Percentiles rank a stretch among this genome's conserved stretches.
Conservation (phyloP, 2,329 filamentous ascomycete species). For the Hypoxylon sp. region DNA sequence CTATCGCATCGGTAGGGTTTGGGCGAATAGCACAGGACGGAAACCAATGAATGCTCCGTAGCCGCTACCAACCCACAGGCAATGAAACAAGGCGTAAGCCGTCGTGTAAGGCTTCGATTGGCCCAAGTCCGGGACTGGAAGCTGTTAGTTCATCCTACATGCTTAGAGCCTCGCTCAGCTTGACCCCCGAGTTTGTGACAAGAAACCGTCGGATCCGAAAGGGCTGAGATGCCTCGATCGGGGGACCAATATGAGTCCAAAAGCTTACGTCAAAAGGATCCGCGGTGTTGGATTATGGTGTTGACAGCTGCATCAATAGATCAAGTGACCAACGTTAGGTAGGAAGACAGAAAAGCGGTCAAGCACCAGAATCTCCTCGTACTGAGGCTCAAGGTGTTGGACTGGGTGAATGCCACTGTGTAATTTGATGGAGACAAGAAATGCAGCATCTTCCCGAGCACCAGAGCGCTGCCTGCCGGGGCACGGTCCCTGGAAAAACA, state of each 20-base stretch:
- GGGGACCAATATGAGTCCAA: background rate
- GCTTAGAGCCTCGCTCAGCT: conserved; percentile 24
- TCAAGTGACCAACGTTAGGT: conserved; percentile 26
- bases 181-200: background rate
- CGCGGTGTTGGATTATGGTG: conserved; percentile 12
- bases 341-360: conserved; percentile 31
- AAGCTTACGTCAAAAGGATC: conserved; percentile 14
- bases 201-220: conserved; percentile 22
- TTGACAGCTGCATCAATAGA: conserved; percentile 26
- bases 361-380: conserved; percentile 26
- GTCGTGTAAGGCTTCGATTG: conserved; percentile 46
- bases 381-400: conserved; percentile 28
- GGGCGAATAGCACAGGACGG: conserved; percentile 17
- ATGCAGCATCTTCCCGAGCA: too few relatives aligned
- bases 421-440: conserved; percentile 32
- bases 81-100: conserved; percentile 43
- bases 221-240: background rate
- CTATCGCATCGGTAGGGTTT: conserved; percentile 24
- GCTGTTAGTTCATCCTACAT: conserved; percentile 1
- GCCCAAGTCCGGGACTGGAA: conserved; percentile 17
- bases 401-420: conserved; percentile 32
- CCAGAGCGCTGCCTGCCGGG: too few relatives aligned
- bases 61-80: conserved; percentile 36
- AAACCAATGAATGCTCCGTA: conserved; percentile 13
- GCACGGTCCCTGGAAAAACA: too few relatives aligned